These are phyloP conservation scores for Spiromastix sp. DNA, from an alignment of 2,329 filamentous ascomycete genomes.

Conservation along the genomic window DNA sequence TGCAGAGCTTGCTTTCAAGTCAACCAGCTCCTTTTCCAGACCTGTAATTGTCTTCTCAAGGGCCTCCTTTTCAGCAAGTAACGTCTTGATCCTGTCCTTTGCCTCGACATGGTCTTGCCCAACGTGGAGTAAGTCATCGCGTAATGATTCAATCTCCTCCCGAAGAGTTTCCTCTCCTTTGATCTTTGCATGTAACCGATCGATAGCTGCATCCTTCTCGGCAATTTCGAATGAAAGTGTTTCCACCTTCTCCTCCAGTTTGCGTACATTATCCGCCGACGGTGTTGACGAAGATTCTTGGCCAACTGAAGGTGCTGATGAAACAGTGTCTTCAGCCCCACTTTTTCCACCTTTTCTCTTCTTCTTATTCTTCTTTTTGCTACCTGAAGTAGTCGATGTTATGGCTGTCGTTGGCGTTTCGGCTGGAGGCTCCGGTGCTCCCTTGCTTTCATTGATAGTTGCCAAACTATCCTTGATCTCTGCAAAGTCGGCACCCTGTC, in stretches of 20 bases:
- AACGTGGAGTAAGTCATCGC: slow-evolving; percentile 67
- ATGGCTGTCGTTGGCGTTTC: slow-evolving; percentile 10
- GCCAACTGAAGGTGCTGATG: slow-evolving; percentile 23
- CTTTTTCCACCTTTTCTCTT: slow-evolving; percentile 65
- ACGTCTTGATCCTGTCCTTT: slow-evolving; percentile 61
- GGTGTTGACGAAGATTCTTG: background rate
- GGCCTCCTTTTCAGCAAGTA: slow-evolving; percentile 57
- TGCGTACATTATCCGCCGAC: slow-evolving; percentile 4
- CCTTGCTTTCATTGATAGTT: slow-evolving; percentile 13
- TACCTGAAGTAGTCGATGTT: slow-evolving; percentile 25
- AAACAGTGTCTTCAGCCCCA: slow-evolving; percentile 22
- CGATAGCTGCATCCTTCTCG: slow-evolving; percentile 62
- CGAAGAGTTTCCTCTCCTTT: slow-evolving; percentile 66
- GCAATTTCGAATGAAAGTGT: slow-evolving; percentile 24
- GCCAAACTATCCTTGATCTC: slow-evolving; percentile 23
- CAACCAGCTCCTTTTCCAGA: slow-evolving; percentile 60
- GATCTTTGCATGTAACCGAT: slow-evolving; percentile 57
- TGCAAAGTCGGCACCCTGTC: slow-evolving; percentile 24
- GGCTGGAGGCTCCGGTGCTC: slow-evolving; percentile 13
- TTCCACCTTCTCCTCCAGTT: slow-evolving; percentile 27
- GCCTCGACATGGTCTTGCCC: slow-evolving; percentile 77
- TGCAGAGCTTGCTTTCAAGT: slow-evolving; percentile 40
- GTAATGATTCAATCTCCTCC: slow-evolving; percentile 77
- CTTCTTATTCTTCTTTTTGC: slow-evolving; percentile 81
- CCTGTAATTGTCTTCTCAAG: slow-evolving; percentile 55